These are phyloP conservation scores for Pleurotus cornucopiae DNA, from an alignment of 768 basidiomycete species.

Conservation along the genomic window DNA sequence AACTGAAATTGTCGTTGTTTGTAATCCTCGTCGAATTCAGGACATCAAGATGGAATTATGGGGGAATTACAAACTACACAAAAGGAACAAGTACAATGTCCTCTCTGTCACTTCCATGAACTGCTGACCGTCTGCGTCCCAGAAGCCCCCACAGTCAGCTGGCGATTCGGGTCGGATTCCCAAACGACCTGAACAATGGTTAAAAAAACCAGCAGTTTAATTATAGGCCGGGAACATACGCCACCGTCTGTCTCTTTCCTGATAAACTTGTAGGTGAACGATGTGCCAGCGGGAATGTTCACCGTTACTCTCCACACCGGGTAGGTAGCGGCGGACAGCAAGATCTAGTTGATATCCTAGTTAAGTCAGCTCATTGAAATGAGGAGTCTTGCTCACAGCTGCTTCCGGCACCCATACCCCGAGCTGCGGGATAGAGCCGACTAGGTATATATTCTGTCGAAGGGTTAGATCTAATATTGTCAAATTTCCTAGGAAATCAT, in stretches of 20 bases:
- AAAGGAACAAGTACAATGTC: too few relatives aligned
- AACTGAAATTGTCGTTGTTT: too few relatives aligned
- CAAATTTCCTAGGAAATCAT: not conserved
- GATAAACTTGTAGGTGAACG: constrained; percentile 52
- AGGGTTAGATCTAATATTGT: not conserved
- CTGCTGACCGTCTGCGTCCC: constrained; percentile 36
- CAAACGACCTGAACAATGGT: constrained; percentile 38
- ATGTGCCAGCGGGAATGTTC: constrained; percentile 28
- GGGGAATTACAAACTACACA: too few relatives aligned
- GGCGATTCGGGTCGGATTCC: constrained; percentile 61
- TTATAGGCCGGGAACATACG: too few relatives aligned
- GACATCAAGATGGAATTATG: too few relatives aligned
- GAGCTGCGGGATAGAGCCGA: constrained; percentile 52
- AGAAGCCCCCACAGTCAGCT: constrained; percentile 35
- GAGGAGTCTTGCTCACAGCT: constrained; percentile 29
- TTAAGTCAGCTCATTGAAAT: too few relatives aligned
- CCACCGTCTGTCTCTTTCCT: constrained; percentile 41
- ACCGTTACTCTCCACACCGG: constrained; percentile 53
- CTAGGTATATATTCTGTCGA: constrained; percentile 53
- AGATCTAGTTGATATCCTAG: constrained; percentile 28
- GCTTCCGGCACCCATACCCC: constrained; percentile 46
- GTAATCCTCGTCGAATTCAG: too few relatives aligned
- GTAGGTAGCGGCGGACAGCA: constrained; percentile 47
- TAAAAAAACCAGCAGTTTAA: not conserved
- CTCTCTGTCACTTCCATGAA: constrained; percentile 10